Evolutionary conservation across 495 filamentous ascomycete species (phyloP).

Genomic region (Pseudevernia furfuracea): DNA sequence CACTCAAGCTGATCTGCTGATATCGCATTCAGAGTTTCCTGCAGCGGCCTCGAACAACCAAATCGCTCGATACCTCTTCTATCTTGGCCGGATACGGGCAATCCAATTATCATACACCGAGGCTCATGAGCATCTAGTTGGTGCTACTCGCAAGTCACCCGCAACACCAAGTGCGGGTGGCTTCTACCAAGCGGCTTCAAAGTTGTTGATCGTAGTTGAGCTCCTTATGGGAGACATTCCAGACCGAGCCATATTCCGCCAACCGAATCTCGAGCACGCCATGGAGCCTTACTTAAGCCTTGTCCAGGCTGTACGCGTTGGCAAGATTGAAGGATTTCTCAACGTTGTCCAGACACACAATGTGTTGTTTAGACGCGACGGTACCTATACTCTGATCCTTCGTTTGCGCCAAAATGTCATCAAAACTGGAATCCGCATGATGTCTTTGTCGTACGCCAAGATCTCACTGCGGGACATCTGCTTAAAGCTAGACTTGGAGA

Average conservation of each 20-base stretch:
- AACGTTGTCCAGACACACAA: slow-evolving; percentile 71
- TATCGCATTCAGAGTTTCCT: slow-evolving; percentile 91
- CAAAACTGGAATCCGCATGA: slow-evolving; percentile 98
- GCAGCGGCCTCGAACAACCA: slow-evolving; percentile 92
- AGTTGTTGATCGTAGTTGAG: slow-evolving; percentile 90
- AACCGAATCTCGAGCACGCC: slow-evolving; percentile 72
- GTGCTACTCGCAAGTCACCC: slow-evolving; percentile 89
- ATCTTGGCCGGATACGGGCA: slow-evolving; percentile 89
- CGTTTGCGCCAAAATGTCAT: slow-evolving; percentile 96
- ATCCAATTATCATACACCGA: slow-evolving; percentile 95
- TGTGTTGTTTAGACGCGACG: slow-evolving; percentile 80
- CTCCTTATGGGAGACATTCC: slow-evolving; percentile 98
- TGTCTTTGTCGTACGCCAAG: slow-evolving; percentile 93
- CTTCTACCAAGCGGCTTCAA: slow-evolving; percentile 91
- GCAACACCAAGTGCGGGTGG: slow-evolving; percentile 80
- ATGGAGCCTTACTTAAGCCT: slow-evolving; percentile 88
- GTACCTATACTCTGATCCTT: slow-evolving; percentile 90
- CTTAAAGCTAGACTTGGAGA: slow-evolving; percentile 83
- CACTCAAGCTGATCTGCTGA: slow-evolving; percentile 88
- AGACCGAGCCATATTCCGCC: slow-evolving; percentile 86
- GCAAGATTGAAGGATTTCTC: slow-evolving; percentile 87
- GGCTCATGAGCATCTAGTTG: slow-evolving; percentile 87
- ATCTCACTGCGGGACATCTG: slow-evolving; percentile 98
- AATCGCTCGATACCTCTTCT: slow-evolving; percentile 92
- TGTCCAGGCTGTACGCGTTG: slow-evolving; percentile 88